These are phyloP conservation scores for Discostella stelligeroides DNA, from an alignment of 108 stramenopile species.

Conservation along the genomic window DNA sequence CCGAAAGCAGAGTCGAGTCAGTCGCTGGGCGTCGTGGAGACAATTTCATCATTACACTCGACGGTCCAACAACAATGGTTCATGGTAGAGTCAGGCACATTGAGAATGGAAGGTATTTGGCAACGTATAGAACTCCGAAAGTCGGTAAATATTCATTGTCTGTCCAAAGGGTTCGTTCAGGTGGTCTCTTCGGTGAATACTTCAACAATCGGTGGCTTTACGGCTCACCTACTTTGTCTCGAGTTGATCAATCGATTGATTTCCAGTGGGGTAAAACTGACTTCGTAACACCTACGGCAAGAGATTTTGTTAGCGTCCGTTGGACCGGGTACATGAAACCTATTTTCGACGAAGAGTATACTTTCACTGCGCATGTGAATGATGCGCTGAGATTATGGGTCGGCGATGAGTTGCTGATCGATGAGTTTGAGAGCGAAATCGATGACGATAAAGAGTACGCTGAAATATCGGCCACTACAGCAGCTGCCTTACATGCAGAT, in stretches of 20 bases:
- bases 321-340: conserved; percentile 80
- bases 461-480: conserved; percentile 20
- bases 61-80: conserved; percentile 37
- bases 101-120: conserved; percentile 58
- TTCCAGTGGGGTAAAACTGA: conserved; percentile 62
- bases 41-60: conserved; percentile 53
- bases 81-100: conserved; percentile 23
- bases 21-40: conserved; percentile 62
- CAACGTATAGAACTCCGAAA: conserved; percentile 58
- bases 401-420: conserved; percentile 65
- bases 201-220: conserved; percentile 82
- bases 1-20: conserved; percentile 15
- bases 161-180: conserved; percentile 45
- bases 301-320: conserved; percentile 73
- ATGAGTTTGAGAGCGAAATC: conserved; percentile 66
- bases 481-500: conserved; percentile 23
- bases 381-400: conserved; percentile 80
- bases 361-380: conserved; percentile 64
- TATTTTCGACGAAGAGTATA: conserved; percentile 64
- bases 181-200: conserved; percentile 80
- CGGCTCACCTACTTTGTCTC: conserved; percentile 49
- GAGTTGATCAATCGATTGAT: conserved; percentile 68
- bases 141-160: conserved; percentile 62
- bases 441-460: conserved; percentile 18
- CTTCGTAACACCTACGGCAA: conserved; percentile 56